Percentiles rank a stretch among this genome's conserved stretches.
Evolutionary conservation across 1,284 basidiomycete species (phyloP).

Genomic region (Melampsora americana): DNA sequence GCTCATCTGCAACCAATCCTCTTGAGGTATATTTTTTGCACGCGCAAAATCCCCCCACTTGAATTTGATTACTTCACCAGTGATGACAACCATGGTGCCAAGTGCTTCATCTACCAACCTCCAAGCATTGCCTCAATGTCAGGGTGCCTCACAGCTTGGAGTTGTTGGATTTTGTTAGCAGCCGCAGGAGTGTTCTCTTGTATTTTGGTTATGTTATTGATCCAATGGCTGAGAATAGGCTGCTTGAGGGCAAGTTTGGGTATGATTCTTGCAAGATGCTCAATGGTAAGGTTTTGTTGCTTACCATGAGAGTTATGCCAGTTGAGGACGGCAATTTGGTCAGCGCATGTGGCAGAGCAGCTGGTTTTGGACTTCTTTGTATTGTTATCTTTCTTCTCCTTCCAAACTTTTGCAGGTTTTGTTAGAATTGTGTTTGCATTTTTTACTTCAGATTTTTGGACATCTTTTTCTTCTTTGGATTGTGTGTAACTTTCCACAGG

Average conservation of each 20-base stretch:
- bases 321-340: background rate
- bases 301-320: background rate
- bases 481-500: background rate
- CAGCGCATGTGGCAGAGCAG: background rate
- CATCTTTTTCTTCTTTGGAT: background rate
- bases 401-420: background rate
- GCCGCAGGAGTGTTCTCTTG: background rate
- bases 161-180: background rate
- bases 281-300: background rate
- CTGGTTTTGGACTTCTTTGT: background rate
- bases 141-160: background rate
- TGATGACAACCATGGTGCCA: background rate
- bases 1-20: background rate
- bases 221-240: background rate
- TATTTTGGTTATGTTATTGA: background rate
- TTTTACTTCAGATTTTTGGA: background rate
- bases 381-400: background rate
- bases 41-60: background rate
- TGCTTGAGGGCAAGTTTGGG: background rate
- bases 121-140: background rate
- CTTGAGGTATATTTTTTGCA: background rate
- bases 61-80: background rate
- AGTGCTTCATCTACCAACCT: background rate
- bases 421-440: background rate
- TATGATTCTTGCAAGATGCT: background rate